Evolutionary conservation across 2,329 filamentous ascomycete genomes (phyloP).

Genomic region (Aspergillus persii): DNA sequence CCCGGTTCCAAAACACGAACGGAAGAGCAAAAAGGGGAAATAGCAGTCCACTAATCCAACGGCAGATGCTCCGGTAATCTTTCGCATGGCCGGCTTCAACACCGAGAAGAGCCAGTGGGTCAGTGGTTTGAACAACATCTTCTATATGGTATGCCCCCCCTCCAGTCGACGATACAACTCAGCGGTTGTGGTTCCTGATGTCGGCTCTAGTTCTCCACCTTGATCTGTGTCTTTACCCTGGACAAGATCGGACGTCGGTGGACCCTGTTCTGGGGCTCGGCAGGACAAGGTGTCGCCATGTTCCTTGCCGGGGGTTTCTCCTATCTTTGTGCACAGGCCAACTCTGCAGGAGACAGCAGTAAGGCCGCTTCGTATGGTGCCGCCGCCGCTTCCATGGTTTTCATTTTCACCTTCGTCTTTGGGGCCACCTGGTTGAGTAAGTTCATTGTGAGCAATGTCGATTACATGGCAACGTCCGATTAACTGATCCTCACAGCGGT

Average conservation of each 20-base stretch:
- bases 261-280: slow-evolving; percentile 68
- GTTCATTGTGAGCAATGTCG: too few relatives aligned
- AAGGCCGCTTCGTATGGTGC: slow-evolving; percentile 56
- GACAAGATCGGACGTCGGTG: slow-evolving; percentile 67
- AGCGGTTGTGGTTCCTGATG: too few relatives aligned
- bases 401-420: slow-evolving; percentile 64
- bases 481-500: slow-evolving; percentile 26
- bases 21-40: too few relatives aligned
- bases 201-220: slow-evolving; percentile 53
- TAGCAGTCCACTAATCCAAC: too few relatives aligned
- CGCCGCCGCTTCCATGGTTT: slow-evolving; percentile 69
- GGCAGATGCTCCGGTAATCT: slow-evolving; percentile 43
- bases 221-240: slow-evolving; percentile 68
- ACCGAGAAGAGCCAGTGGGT: slow-evolving; percentile 63
- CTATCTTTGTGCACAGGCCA: slow-evolving; percentile 41
- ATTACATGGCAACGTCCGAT: too few relatives aligned
- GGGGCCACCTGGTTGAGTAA: slow-evolving; percentile 60
- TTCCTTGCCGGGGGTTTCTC: slow-evolving; percentile 54
- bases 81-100: slow-evolving; percentile 65
- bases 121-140: slow-evolving; percentile 56
- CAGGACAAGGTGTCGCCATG: slow-evolving; percentile 64
- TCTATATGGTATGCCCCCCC: slow-evolving; percentile 42
- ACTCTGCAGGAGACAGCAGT: slow-evolving; percentile 43
- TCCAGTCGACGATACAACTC: too few relatives aligned
- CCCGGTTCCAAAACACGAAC: too few relatives aligned